Evolutionary conservation across 805 yeast species (phyloP), one percentile per base, ranked within the genome.

Genomic region (Blastobotrys robertii): DNA sequence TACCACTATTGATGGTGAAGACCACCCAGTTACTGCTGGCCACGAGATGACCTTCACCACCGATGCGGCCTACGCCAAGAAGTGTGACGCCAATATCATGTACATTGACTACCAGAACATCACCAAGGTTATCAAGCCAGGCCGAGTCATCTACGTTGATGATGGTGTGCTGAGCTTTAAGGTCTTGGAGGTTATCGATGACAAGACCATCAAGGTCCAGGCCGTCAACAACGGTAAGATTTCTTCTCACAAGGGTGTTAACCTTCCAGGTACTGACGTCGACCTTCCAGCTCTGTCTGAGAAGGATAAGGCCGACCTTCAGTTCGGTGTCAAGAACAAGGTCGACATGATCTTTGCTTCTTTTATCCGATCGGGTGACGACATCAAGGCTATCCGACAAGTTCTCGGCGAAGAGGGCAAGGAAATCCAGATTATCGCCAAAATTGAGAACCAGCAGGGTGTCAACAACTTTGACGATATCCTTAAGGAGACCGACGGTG

Each of bases 361-460:
- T 40, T 92, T 92, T 73, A 92, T 92, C 72, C 85, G 98, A 76
- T 74, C 90, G 54, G 97, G 85, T 59, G 69, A 84, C 53, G 98
- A 92, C 69, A 83, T 92, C 65, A 69, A 64, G 61, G 82, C 84
- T 63, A 92, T 92, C 71, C 84, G 98, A 72, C 73, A 79, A 63
- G 97, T 90, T 47, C 76, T 92, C 58, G 97, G 97, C 65, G 96
- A 87, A 72, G 95, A 86, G 43, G 98, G 98, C 66, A 81, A 81
- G 70, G 84, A 85, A 62, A 84, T 92, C 69, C 94, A 92, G 77
- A 87, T 92, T 72, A 88, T 92, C 59, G 82, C 86, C 66, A 92
- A 92, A 79, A 90, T 92, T 65, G 98, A 92, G 77, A 88, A 87
- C 77, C 97, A 90, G 74, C 98, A 92, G 73, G 98, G 98, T 77